Evolutionary conservation across 2,329 filamentous ascomycete species (phyloP), one percentile per base, ranked within the genome.

Genomic region (Cyanodermella asteris): DNA sequence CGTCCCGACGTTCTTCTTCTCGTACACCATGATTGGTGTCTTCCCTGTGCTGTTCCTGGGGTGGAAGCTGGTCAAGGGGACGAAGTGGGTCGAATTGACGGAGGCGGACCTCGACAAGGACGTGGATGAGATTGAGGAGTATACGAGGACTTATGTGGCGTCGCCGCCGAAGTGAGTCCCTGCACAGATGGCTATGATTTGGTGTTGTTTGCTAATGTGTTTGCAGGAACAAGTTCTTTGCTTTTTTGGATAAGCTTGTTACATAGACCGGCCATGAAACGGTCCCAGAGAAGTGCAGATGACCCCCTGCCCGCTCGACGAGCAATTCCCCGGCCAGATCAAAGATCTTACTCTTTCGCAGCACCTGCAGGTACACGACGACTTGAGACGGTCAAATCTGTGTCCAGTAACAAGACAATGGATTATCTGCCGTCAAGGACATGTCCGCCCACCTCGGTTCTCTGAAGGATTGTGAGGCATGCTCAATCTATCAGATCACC

Each of bases 11-110:
- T 87, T 84, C 42, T 45, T 84, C 15, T 78, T 80, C 45, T 73
- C 68, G 46, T 82, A 82, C 44, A 66, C 69, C 24, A 78, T 77
- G 59, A 62, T 82, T 25, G 62, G 61, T 5, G 48, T 80, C 2
- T 78, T 76, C 39, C 74, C 73, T 0, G 34, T 69, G 0, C 49
- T 84, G 3, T 82, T 64, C 41, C 20, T 72, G 3, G 64, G 62
- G 5, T 84, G 73, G 69, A 87, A 84, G 45, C 16, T 76, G 5
- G 36, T 68, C 29, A 68, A 74, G 43, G 61, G 55, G 40, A 76
- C 72, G 0, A 63, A 56, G 26, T 57, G 62, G 30, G 41, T 55
- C 25, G 57, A 53, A 29, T 53, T 66, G 0, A 46, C 59, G 9
- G 62, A 76, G 26, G 61, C 70, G 1, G 72, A 80, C 41, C 45